These are phyloP conservation scores for Cylindrotheca closterium DNA, from an alignment of 108 stramenopile genomes.

Conservation along the genomic window DNA sequence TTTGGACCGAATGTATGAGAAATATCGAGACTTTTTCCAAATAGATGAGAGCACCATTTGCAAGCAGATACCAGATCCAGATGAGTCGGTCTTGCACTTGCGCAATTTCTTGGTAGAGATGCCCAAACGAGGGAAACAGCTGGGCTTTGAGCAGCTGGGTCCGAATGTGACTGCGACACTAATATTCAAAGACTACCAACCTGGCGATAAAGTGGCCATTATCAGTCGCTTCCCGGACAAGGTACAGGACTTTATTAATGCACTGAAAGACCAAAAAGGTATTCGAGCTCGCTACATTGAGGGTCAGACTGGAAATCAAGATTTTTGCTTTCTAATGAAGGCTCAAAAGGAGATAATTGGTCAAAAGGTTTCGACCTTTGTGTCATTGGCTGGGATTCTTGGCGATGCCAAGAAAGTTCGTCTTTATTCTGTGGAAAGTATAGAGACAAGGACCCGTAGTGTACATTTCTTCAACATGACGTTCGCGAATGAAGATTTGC, in stretches of 20 bases:
- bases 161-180: slow-evolving; percentile 27
- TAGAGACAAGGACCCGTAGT: neutral
- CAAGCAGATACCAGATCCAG: slow-evolving; percentile 8
- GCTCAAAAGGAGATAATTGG: slow-evolving; percentile 45
- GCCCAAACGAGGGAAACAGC: neutral
- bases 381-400: slow-evolving; percentile 42
- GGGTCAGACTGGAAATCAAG: slow-evolving; percentile 33
- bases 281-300: slow-evolving; percentile 32
- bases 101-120: slow-evolving; percentile 27
- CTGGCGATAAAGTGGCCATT: slow-evolving; percentile 51
- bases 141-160: slow-evolving; percentile 15
- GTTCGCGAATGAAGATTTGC: slow-evolving; percentile 16
- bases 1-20: slow-evolving; percentile 19
- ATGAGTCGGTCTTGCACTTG: slow-evolving; percentile 31
- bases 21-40: slow-evolving; percentile 17
- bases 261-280: slow-evolving; percentile 34
- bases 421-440: slow-evolving; percentile 30
- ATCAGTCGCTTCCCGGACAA: slow-evolving; percentile 14
- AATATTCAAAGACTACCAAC: slow-evolving; percentile 27
- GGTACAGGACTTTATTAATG: slow-evolving; percentile 22
- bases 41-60: slow-evolving; percentile 33
- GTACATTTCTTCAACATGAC: slow-evolving; percentile 16
- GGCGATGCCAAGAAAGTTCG: slow-evolving; percentile 36
- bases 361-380: slow-evolving; percentile 27
- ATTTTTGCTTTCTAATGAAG: slow-evolving; percentile 56